Evolutionary conservation across 768 basidiomycete genomes (phyloP).

Genomic region (Tylopilus felleus): DNA sequence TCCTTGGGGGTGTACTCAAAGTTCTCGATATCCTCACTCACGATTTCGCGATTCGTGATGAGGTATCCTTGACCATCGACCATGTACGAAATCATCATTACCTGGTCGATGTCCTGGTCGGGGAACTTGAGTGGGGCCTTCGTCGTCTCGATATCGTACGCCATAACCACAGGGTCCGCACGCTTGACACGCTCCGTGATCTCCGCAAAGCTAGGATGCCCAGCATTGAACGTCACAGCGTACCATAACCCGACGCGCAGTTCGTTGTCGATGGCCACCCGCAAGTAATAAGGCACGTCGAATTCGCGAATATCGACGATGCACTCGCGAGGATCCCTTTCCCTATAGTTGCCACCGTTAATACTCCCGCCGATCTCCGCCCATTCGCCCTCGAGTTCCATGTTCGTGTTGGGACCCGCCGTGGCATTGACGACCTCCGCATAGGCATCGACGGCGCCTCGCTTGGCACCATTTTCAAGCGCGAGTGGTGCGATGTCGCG

Average conservation of each 20-base stretch:
- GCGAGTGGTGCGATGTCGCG: slow-evolving; percentile 90
- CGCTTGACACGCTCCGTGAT: slow-evolving; percentile 90
- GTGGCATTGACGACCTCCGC: slow-evolving; percentile 91
- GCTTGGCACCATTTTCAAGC: slow-evolving; percentile 84
- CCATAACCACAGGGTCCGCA: slow-evolving; percentile 98
- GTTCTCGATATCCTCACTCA: slow-evolving; percentile 95
- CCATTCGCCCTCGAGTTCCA: slow-evolving; percentile 68
- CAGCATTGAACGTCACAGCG: slow-evolving; percentile 75
- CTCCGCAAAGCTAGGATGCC: slow-evolving; percentile 67
- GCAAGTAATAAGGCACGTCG: slow-evolving; percentile 95
- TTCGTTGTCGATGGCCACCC: slow-evolving; percentile 99
- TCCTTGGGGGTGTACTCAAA: slow-evolving; percentile 99
- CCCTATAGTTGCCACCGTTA: slow-evolving; percentile 41
- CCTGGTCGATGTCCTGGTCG: slow-evolving; percentile 91
- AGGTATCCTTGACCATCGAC: slow-evolving; percentile 96
- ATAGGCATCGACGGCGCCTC: slow-evolving; percentile 94
- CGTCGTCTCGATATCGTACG: slow-evolving; percentile 97
- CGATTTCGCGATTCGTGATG: slow-evolving; percentile 96
- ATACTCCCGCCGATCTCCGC: slow-evolving; percentile 43
- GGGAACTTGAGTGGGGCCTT: slow-evolving; percentile 99
- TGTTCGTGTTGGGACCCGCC: slow-evolving; percentile 58
- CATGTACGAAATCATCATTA: slow-evolving; percentile 99
- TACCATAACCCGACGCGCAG: slow-evolving; percentile 99
- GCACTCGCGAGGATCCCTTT: slow-evolving; percentile 83
- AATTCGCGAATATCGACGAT: slow-evolving; percentile 95